Percentiles rank a stretch among this genome's conserved stretches.
Conservation (phyloP, 305 asterid species). For the Fraxinus dipetala region DNA sequence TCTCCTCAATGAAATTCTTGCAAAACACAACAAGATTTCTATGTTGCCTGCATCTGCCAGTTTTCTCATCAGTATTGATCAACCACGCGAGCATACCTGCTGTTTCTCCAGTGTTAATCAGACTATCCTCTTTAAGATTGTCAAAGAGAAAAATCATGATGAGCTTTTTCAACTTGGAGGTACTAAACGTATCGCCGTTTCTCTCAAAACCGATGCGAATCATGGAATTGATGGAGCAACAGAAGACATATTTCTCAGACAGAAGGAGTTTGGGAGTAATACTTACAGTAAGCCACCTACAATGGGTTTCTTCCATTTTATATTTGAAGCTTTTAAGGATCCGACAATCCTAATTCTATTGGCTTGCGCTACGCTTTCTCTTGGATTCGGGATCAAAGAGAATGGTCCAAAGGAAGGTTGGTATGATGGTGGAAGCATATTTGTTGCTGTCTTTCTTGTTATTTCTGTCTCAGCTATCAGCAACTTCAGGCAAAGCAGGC, state of each 20-base stretch:
- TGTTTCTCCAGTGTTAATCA: background rate
- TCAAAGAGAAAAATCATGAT: constrained; percentile 16
- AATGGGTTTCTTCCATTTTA: constrained; percentile 24
- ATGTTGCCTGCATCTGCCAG: background rate
- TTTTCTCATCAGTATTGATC: background rate
- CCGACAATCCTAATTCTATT: constrained; percentile 32
- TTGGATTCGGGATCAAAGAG: constrained; percentile 36
- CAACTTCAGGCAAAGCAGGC: constrained; percentile 27
- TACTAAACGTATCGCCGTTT: background rate
- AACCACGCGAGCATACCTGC: background rate
- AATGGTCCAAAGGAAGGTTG: constrained; percentile 37
- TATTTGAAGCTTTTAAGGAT: constrained; percentile 32
- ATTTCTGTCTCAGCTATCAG: constrained; percentile 28
- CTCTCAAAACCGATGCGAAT: constrained; percentile 7
- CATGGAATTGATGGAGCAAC: constrained; percentile 6
- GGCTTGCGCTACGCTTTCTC: constrained; percentile 30
- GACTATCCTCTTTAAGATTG: constrained; percentile 3
- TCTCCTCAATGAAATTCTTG: constrained; percentile 3
- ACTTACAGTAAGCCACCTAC: constrained; percentile 25
- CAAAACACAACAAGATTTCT: background rate
- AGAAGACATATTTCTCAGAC: constrained; percentile 2
- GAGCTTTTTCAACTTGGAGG: constrained; percentile 17
- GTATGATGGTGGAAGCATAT: constrained; percentile 44
- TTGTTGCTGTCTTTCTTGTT: constrained; percentile 32
- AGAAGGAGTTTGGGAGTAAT: constrained; percentile 28